Evolutionary conservation across 768 basidiomycete genomes (phyloP).

Genomic region (Mycena metata): DNA sequence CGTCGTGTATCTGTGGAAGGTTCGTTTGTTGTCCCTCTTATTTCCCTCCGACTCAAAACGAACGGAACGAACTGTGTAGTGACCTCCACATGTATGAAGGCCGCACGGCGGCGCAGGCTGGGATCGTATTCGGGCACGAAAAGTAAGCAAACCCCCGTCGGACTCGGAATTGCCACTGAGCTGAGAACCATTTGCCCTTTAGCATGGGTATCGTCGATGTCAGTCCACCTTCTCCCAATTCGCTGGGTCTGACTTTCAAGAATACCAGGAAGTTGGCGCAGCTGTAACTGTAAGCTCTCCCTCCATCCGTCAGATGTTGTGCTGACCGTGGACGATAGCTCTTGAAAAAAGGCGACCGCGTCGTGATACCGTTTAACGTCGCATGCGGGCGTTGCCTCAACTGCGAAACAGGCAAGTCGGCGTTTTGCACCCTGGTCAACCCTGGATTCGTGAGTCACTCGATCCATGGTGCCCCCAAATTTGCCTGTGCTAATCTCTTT

Average conservation of each 20-base stretch:
- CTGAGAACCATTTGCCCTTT: too few species aligned
- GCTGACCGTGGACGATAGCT: conserved; percentile 45
- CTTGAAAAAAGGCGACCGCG: conserved; percentile 68
- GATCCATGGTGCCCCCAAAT: too few species aligned
- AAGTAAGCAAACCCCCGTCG: conserved; percentile 50
- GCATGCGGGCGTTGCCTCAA: conserved; percentile 70
- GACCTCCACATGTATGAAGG: conserved; percentile 72
- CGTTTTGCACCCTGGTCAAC: conserved; percentile 70
- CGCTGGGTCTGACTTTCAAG: not conserved
- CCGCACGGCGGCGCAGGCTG: conserved; percentile 62
- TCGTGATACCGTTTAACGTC: conserved; percentile 74
- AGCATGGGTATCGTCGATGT: conserved; percentile 68
- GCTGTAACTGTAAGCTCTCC: conserved; percentile 56
- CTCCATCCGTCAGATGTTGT: too few species aligned
- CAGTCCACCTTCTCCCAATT: conserved; percentile 22
- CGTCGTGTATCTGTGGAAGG: conserved; percentile 67
- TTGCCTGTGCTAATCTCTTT: not conserved
- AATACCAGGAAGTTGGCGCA: conserved; percentile 55
- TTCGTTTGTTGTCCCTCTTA: conserved; percentile 24
- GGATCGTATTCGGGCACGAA: conserved; percentile 68
- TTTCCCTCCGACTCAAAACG: not conserved
- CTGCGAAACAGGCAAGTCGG: conserved; percentile 66
- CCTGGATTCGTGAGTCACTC: conserved; percentile 70
- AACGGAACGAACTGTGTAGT: conserved; percentile 39
- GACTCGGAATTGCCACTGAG: too few species aligned